These are phyloP conservation scores for Brassica juncea DNA, from an alignment of 345 rosid species.

Conservation along the genomic window DNA sequence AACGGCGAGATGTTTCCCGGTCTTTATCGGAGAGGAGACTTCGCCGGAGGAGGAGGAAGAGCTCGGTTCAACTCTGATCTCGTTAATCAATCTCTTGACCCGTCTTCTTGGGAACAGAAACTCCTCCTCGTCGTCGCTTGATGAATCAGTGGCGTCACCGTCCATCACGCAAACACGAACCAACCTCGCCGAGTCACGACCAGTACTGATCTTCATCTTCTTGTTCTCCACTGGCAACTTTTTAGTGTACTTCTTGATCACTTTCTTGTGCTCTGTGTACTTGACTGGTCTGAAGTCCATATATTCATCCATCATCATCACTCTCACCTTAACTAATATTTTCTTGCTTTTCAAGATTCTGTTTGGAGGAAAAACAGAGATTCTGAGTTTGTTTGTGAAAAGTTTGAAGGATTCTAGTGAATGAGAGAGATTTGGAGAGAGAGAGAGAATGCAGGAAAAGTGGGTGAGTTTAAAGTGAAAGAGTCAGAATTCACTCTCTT, in stretches of 20 bases:
- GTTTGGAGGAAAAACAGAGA: constrained; percentile 9
- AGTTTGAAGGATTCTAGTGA: neutral
- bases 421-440: neutral
- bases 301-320: constrained; percentile 23
- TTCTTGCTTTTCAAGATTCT: neutral
- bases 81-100: constrained; percentile 69
- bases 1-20: neutral
- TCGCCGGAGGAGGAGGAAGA: neutral
- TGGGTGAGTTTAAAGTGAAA: constrained; percentile 20
- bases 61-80: constrained; percentile 60
- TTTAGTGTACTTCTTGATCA: constrained; percentile 50
- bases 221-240: constrained; percentile 19
- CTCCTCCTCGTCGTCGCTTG: constrained; percentile 55
- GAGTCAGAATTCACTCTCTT: constrained; percentile 3
- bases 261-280: constrained; percentile 61
- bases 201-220: constrained; percentile 1
- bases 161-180: constrained; percentile 69
- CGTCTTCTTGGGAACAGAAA: constrained; percentile 46
- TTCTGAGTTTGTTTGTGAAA: constrained; percentile 5
- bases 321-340: neutral
- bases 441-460: neutral
- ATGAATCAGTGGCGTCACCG: constrained; percentile 88
- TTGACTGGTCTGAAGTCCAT: constrained; percentile 53
- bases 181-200: constrained; percentile 35
- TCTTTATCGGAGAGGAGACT: neutral